Base-by-base conservation (phyloP, 1,284 basidiomycete genomes). In the Lentinula novae-zelandiae region DNA sequence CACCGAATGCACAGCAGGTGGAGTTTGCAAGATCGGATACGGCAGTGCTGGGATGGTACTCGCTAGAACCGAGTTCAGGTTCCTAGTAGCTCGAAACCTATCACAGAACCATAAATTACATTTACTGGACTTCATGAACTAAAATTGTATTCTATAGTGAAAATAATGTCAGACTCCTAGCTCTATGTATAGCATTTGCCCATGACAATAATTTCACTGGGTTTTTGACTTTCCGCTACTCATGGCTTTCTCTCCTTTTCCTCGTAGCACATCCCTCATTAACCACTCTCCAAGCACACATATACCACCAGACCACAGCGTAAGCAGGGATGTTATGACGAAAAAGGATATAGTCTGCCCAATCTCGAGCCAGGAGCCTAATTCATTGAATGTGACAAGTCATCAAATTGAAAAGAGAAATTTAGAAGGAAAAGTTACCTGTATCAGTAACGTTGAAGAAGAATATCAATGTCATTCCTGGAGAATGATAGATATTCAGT, bases 291-390 rank as follows among this genome's bases (percentile, higher is more conserved):
- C 90, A 7, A 81, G 75, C 0, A 82, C 85, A 66, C 87, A 90
- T 22, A 92, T 84, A 0, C 86, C 89, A 39, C 86, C 87, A 1
- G 92, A 90, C 83, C 90, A 94, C 31, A 92, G 79, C 55, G 92
- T 78, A 56, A 95, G 75, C 50, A 94, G 73, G 2, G 92, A 94
- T 0, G 90, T 85, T 66, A 95, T 92, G 67, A 89, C 90, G 73
- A 95, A 95, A 74, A 94, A 93, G 59, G 84, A 92, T 69, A 95
- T 95, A 0, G 89, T 89, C 72, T 93, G 90, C 4, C 93, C 93
- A 60, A 95, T 95, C 70, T 95, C 92, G 58, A 95, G 75, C 94
- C 93, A 96, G 5, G 90, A 93, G 0, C 89, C 89, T 80, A 56
- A 22, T 15, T 27, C 27, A 4, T 27, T 27, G 54, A 54, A 40